Conservation (phyloP, 2,329 filamentous ascomycete species). For the Sclerotinia trifoliorum region DNA sequence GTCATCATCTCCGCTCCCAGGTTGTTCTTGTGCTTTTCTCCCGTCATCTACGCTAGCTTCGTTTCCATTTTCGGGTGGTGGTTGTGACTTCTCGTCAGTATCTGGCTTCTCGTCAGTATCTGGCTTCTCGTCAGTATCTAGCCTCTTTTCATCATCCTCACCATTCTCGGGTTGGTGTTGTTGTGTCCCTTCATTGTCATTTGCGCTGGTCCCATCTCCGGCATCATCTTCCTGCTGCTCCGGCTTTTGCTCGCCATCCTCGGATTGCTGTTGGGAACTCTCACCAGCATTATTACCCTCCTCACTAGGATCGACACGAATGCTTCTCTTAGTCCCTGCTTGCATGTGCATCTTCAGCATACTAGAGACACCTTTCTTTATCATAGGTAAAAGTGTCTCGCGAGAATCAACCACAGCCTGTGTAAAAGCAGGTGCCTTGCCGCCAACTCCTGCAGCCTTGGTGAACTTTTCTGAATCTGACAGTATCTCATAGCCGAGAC, state of each 20-base stretch:
- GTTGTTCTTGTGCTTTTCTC: too few relatives aligned
- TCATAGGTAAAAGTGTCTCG: constrained; percentile 1
- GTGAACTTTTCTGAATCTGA: constrained; percentile 9
- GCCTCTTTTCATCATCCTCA: too few relatives aligned
- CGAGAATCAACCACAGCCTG: constrained; percentile 14
- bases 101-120: too few relatives aligned
- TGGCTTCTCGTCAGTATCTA: too few relatives aligned
- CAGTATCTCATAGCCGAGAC: constrained; percentile 1
- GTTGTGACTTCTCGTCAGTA: too few relatives aligned
- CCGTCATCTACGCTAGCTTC: too few relatives aligned
- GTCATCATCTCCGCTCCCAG: too few relatives aligned
- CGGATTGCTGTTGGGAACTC: not conserved
- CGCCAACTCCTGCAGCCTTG: not conserved
- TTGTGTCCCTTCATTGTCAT: too few relatives aligned
- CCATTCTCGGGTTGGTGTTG: too few relatives aligned
- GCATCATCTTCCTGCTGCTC: not conserved
- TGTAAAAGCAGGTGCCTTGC: constrained; percentile 5
- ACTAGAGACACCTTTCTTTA: not conserved
- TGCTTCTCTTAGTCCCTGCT: not conserved
- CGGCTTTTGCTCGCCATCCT: not conserved
- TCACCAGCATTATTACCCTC: not conserved
- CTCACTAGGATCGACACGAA: constrained; percentile 4
- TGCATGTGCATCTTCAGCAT: not conserved
- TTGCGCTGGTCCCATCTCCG: not conserved
- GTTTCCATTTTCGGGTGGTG: too few relatives aligned